A percentile compares a stretch with the other conserved stretches of the same genome.
Conservation (phyloP, 176 grass and related monocot genomes). For the Juncus inflexus region DNA sequence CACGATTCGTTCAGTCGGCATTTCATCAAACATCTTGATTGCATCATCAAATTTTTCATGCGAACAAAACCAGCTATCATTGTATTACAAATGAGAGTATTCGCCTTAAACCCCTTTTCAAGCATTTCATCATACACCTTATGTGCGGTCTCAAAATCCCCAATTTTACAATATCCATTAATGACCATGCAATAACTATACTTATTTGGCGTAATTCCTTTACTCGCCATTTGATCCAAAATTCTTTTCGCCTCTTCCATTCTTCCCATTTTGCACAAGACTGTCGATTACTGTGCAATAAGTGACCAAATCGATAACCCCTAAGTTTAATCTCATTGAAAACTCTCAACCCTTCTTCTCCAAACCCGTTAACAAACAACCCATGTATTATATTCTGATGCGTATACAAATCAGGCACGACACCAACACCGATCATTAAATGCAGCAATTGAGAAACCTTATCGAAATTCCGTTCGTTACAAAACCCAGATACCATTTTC, state of each 20-base stretch:
- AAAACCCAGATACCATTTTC: constrained; percentile 46
- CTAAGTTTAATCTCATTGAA: constrained; percentile 63
- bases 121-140: constrained; percentile 67
- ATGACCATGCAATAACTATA: constrained; percentile 52
- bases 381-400: constrained; percentile 56
- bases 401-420: constrained; percentile 31
- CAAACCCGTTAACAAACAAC: constrained; percentile 35
- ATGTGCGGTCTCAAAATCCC: constrained; percentile 52
- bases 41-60: constrained; percentile 51
- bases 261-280: constrained; percentile 38
- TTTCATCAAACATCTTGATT: constrained; percentile 44
- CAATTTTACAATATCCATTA: constrained; percentile 37
- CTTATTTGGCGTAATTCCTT: constrained; percentile 49
- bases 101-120: constrained; percentile 48
- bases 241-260: constrained; percentile 30
- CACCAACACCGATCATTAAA: constrained; percentile 55
- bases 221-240: constrained; percentile 64
- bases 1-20: constrained; percentile 44
- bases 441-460: constrained; percentile 79
- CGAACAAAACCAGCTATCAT: constrained; percentile 41
- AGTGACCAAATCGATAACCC: constrained; percentile 48
- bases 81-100: constrained; percentile 53
- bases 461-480: constrained; percentile 41
- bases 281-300: constrained; percentile 54
- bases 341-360: constrained; percentile 50